Evolutionary conservation across 106 monocot species (phyloP).

Genomic region (Gastrodia elata): DNA sequence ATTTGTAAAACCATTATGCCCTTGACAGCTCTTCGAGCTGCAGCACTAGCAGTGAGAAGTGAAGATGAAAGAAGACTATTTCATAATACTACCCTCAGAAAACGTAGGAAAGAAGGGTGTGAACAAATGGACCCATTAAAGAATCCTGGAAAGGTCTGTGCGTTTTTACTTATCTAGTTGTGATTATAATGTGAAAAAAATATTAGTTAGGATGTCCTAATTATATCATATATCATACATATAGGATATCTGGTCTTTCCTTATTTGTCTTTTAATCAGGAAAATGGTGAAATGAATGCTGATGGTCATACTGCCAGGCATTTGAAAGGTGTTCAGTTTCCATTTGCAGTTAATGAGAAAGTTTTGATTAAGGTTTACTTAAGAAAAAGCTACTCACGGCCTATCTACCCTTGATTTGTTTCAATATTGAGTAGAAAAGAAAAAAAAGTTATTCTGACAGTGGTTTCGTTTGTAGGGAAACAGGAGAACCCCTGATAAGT

Average conservation of each 20-base stretch:
- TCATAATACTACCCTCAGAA: constrained; percentile 60
- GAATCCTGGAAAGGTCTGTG: constrained; percentile 29
- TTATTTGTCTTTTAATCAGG: constrained; percentile 30
- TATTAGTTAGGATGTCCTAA: too few relatives aligned
- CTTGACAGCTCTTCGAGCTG: constrained; percentile 71
- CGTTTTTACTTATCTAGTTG: not conserved
- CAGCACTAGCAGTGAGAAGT: constrained; percentile 54
- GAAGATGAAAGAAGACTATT: constrained; percentile 72
- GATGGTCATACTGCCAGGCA: constrained; percentile 45
- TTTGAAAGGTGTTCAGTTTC: constrained; percentile 67
- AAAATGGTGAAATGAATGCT: constrained; percentile 50
- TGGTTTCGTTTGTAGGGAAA: constrained; percentile 55
- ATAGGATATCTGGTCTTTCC: not conserved
- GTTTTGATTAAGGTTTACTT: constrained; percentile 64
- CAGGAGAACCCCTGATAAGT: constrained; percentile 81
- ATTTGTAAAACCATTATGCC: not conserved
- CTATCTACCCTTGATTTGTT: not conserved
- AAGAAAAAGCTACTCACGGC: not conserved
- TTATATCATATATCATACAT: too few relatives aligned
- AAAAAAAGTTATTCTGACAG: not conserved
- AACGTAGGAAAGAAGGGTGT: constrained; percentile 66
- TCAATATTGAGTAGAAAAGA: not conserved
- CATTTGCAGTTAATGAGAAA: constrained; percentile 70
- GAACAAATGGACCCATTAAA: constrained; percentile 30
- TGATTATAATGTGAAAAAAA: not conserved